Evolutionary conservation across 176 grass and related monocot genomes (phyloP).

Genomic region (Hordeum marinum): DNA sequence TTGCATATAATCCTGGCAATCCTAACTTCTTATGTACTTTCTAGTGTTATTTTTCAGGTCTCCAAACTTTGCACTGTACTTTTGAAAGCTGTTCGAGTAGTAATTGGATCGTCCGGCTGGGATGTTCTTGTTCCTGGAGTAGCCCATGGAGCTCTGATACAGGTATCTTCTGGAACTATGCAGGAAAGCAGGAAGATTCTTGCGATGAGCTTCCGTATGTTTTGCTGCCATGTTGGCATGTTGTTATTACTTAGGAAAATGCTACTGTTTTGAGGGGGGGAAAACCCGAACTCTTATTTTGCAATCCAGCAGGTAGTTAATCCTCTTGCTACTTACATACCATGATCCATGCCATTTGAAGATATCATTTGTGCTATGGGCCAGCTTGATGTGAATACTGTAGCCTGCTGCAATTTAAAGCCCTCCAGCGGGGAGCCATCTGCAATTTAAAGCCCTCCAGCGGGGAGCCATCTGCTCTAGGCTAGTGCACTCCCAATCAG

Average conservation of each 20-base stretch:
- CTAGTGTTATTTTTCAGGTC: conserved; percentile 92
- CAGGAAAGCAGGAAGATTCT: background rate
- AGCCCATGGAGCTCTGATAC: conserved; percentile 66
- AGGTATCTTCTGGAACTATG: conserved; percentile 37
- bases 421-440: background rate
- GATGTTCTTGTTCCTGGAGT: conserved; percentile 97
- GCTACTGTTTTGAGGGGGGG: background rate
- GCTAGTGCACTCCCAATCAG: background rate
- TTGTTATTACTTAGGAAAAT: background rate
- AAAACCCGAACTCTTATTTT: background rate
- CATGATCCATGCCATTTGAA: background rate
- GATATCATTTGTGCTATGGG: background rate
- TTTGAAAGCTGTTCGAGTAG: conserved; percentile 58
- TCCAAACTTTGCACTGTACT: conserved; percentile 89
- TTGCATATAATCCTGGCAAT: background rate
- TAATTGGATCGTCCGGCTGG: conserved; percentile 71
- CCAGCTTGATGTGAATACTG: conserved; percentile 1
- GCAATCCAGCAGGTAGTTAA: background rate
- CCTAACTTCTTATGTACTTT: conserved; percentile 36
- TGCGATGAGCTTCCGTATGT: background rate
- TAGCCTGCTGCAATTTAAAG: background rate
- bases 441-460: background rate
- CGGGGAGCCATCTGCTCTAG: background rate
- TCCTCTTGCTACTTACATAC: background rate
- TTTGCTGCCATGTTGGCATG: background rate